Evolutionary conservation across 2,329 filamentous ascomycete species (phyloP).

Genomic region (Seiridium unicorne): DNA sequence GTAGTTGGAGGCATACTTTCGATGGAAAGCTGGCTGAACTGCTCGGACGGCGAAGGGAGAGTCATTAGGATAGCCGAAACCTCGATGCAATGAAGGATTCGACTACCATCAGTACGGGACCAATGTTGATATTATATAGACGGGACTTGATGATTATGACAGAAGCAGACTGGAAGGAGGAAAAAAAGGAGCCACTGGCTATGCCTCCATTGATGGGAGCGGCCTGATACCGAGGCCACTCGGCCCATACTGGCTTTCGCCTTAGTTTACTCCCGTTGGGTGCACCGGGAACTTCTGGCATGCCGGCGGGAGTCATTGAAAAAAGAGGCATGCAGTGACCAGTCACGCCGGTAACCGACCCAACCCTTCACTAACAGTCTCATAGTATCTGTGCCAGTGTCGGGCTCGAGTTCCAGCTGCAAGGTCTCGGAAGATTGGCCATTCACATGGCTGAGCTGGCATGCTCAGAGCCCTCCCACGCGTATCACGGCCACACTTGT

Average conservation of each 20-base stretch:
- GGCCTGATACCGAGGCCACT: conserved; percentile 21
- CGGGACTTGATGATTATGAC: conserved; percentile 6
- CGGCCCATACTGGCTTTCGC: conserved; percentile 21
- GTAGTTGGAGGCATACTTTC: conserved; percentile 35
- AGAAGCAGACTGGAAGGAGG: conserved; percentile 12
- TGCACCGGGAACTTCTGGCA: conserved; percentile 11
- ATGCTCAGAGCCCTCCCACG: too few relatives aligned
- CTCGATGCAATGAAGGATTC: conserved; percentile 4
- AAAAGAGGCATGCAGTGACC: neutral
- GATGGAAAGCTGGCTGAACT: conserved; percentile 40
- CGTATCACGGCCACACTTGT: too few relatives aligned
- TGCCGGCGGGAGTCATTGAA: conserved; percentile 10
- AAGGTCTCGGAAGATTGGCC: neutral
- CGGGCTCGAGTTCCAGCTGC: neutral
- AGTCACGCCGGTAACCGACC: neutral
- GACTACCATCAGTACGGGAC: conserved; percentile 9
- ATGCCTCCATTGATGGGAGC: conserved; percentile 13
- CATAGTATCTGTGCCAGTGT: neutral
- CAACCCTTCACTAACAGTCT: neutral
- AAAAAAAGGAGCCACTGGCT: conserved; percentile 3
- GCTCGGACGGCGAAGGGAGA: conserved; percentile 26
- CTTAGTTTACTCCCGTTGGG: conserved; percentile 15
- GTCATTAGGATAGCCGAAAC: conserved; percentile 26
- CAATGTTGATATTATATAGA: conserved; percentile 21
- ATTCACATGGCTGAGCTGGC: too few relatives aligned